Evolutionary conservation across 495 filamentous ascomycete genomes (phyloP), one percentile per base, ranked within the genome.

Genomic region (Choiromyces venosus): DNA sequence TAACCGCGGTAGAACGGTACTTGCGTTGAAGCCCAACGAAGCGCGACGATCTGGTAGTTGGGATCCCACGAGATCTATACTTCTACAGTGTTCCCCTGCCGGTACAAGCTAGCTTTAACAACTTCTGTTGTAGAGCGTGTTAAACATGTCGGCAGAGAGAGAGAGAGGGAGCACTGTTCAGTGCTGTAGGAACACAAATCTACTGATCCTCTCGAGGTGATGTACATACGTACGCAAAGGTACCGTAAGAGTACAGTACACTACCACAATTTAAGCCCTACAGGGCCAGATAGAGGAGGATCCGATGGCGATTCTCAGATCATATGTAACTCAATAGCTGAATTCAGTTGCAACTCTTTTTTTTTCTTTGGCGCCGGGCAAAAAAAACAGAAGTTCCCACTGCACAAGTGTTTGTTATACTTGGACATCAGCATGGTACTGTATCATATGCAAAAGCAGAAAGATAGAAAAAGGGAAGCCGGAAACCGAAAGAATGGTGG

Each of bases 111-210:
- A 56, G 6, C 42, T 6, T 44, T 21, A 6, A 44, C n/a, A 25
- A 25, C 12, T 25, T 9, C n/a, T 2, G 9, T 25, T 56, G 9
- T 44, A 44, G 16, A 52, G 21, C 44, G 0, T 56, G n/a, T 25
- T 56, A 56, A 56, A 56, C 46, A 56, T 56, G 46, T n/a, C 46
- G 46, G 46, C n/a, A 56, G 46, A 25, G 46, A n/a, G n/a, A n/a
- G n/a, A n/a, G n/a, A n/a, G n/a, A n/a, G n/a, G n/a, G n/a, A n/a
- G n/a, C n/a, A n/a, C n/a, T n/a, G n/a, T n/a, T n/a, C n/a, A n/a
- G n/a, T n/a, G 46, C 44, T n/a, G 44, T 56, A 25, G 46, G 8
- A 56, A 56, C 2, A 21, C 46, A 56, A 12, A 25, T 12, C 46
- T 18, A 25, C 7, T 25, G 21, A 56, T 52, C 21, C 21, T 12